Base-by-base conservation (phyloP, 306 rosid genomes). In the Oemleria cerasiformis region DNA sequence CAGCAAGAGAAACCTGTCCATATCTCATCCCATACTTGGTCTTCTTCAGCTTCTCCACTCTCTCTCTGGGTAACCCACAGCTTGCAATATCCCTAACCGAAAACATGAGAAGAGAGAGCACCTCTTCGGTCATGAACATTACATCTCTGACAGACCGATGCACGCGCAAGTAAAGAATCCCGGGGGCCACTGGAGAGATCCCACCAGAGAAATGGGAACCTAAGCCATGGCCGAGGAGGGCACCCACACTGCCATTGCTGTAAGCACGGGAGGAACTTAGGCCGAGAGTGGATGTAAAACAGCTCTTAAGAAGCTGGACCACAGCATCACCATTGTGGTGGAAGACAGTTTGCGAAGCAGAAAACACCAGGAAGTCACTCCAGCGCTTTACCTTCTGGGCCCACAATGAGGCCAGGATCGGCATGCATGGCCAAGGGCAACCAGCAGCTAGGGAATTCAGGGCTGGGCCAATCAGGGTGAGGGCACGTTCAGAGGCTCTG, bases 371-470 rank as follows among this genome's bases (percentile, higher is more conserved):
- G 86, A 25, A 84, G 78, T 88, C 93, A 76, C 79, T 85, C 98
- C 96, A 94, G 77, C 90, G 95, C 91, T 78, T 88, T 67, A 79
- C 92, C 81, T 90, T 93, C 81, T 88, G 96, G 75, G 75, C 76
- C 98, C 98, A 93, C 67, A 93, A 68, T 65, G 97, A 88, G 63
- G 93, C 78, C 56, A 88, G 47, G 80, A 90, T 82, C 21, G 96
- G 90, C 81, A 79, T 86, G 87, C 88, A 90, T 15, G 98, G 98
- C 98, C 98, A 93, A 25, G 91, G 90, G 79, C 98, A 94, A 81
- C 88, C 73, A 76, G 93, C 85, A 76, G 85, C 95, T 73, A 94
- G 84, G 67, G 90, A 79, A 71, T 5, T 72, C 72, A 89, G 68
- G 45, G 94, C 89, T 30, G 98, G 97, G 57, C 79, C 89, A 70